phyloP scores from a whole-genome alignment of 176 grass and related monocot genomes.

The Carex kokanica region DNA sequence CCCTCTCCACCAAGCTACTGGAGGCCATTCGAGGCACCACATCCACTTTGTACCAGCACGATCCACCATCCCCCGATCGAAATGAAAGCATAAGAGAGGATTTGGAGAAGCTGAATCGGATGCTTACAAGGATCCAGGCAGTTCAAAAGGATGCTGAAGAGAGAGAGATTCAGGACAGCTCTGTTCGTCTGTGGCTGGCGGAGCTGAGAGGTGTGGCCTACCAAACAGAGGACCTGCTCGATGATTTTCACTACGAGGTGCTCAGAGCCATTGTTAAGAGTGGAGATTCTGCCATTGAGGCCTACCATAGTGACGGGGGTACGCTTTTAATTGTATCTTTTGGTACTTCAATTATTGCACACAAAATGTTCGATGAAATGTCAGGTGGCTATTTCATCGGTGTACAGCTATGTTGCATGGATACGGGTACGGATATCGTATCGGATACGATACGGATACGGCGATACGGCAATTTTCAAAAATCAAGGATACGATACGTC shows the following conservation, averaged over 20 bases:
- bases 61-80: neutral
- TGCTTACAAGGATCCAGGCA: neutral
- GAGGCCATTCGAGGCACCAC: neutral
- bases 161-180: neutral
- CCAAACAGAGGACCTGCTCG: neutral
- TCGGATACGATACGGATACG: no score
- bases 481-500: no score
- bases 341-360: no score
- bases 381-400: no score
- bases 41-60: neutral
- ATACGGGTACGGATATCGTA: no score
- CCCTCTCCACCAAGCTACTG: neutral
- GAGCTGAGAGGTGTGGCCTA: neutral
- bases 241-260: neutral
- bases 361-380: no score
- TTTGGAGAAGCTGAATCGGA: neutral
- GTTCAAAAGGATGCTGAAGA: neutral
- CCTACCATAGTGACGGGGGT: neutral
- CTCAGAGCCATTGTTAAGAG: neutral
- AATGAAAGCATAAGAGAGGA: neutral
- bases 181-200: neutral
- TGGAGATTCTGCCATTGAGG: neutral
- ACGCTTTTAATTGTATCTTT: no score
- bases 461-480: no score
- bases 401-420: no score